Evolutionary conservation across 1,284 basidiomycete genomes (phyloP), one percentile per base, ranked within the genome.

Genomic region (Takashimella koratensis): DNA sequence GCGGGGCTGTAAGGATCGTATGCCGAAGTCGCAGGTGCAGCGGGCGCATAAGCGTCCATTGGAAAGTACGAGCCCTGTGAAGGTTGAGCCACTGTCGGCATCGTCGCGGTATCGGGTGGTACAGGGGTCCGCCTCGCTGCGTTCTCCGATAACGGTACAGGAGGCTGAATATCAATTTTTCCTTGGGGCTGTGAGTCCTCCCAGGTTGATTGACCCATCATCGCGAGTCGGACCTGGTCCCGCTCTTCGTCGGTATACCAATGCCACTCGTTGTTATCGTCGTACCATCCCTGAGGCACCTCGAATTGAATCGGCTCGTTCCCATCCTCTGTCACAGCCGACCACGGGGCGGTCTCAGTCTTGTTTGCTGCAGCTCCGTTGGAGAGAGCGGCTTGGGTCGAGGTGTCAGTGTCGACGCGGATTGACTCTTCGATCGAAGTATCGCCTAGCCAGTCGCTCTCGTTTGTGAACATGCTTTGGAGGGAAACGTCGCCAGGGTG

Each of bases 171-270:
- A n/a, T n/a, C n/a, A n/a, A n/a, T n/a, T n/a, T n/a, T n/a, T n/a
- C n/a, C n/a, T n/a, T n/a, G n/a, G n/a, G n/a, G n/a, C n/a, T n/a
- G n/a, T n/a, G n/a, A n/a, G n/a, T n/a, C n/a, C n/a, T n/a, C n/a
- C n/a, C n/a, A 22, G 12, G 16, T 43, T 4, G 49, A n/a, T 45
- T 60, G 54, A 11, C 55, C 64, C 16, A 70, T 27, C 68, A 72
- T 67, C 1, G 65, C 49, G 47, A 56, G 43, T 19, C 66, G 60
- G 21, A 74, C 73, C 21, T 60, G 63, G 49, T 68, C 67, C 40
- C 60, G 63, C 55, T 74, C 66, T 54, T 73, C 73, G 0, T 63
- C 64, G 4, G 73, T 74, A 54, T 74, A 74, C 63, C 69, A 73
- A 45, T 70, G 51, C 59, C 65, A 74, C 36, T 62, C 53, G 23